Evolutionary conservation across 2,329 filamentous ascomycete species (phyloP).

Genomic region (Dothideomycetidae sp.): DNA sequence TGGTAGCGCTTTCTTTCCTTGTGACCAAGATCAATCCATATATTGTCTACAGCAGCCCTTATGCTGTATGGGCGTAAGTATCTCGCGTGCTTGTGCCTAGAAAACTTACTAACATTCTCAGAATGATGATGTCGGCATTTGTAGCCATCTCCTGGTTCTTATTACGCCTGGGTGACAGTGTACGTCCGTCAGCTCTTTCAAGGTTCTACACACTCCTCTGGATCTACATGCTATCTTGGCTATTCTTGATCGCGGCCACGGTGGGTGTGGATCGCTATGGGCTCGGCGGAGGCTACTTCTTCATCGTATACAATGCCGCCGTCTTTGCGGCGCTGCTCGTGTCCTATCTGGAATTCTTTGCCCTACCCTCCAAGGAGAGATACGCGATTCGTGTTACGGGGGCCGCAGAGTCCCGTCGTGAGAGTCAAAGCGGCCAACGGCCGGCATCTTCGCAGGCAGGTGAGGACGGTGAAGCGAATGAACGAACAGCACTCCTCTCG

Average conservation of each 20-base stretch:
- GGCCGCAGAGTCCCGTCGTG: slow-evolving; percentile 2
- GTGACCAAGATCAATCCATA: slow-evolving; percentile 73
- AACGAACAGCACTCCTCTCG: slow-evolving; percentile 42
- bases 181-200: slow-evolving; percentile 74
- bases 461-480: slow-evolving; percentile 32
- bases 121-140: slow-evolving; percentile 72
- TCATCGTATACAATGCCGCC: slow-evolving; percentile 65
- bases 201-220: slow-evolving; percentile 69
- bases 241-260: slow-evolving; percentile 54
- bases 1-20: slow-evolving; percentile 59
- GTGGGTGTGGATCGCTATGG: slow-evolving; percentile 62
- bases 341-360: slow-evolving; percentile 66
- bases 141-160: slow-evolving; percentile 72
- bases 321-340: slow-evolving; percentile 62
- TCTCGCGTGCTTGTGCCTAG: not conserved
- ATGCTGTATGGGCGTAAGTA: slow-evolving; percentile 55
- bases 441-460: slow-evolving; percentile 14
- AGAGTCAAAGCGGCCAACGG: slow-evolving; percentile 3
- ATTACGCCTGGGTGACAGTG: slow-evolving; percentile 60
- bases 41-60: slow-evolving; percentile 81
- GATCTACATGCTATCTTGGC: slow-evolving; percentile 66
- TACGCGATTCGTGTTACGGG: slow-evolving; percentile 46
- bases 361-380: slow-evolving; percentile 51
- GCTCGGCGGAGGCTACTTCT: slow-evolving; percentile 62
- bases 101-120: slow-evolving; percentile 16